These are phyloP conservation scores for Blastobotrys elegans DNA, from an alignment of 1,139 yeast genomes.

Conservation along the genomic window DNA sequence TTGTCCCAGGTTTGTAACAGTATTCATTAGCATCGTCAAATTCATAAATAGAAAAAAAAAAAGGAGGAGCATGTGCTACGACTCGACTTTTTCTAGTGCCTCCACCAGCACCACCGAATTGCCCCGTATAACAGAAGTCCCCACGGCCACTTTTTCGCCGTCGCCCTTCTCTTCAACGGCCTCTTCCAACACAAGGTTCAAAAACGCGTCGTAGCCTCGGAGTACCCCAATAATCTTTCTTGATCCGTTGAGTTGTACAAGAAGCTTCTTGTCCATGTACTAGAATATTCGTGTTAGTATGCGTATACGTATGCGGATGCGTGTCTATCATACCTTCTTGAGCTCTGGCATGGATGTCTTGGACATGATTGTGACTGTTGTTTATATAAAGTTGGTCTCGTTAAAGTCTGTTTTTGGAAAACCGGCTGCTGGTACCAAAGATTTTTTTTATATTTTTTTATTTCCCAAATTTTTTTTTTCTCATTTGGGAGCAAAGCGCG, in stretches of 20 bases:
- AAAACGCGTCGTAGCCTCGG: slow-evolving; percentile 74
- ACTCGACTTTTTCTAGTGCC: slow-evolving; percentile 25
- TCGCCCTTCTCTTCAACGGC: slow-evolving; percentile 57
- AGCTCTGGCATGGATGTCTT: slow-evolving; percentile 56
- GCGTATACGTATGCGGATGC: neutral
- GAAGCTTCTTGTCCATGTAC: slow-evolving; percentile 74
- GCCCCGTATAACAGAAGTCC: slow-evolving; percentile 45
- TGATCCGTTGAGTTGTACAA: slow-evolving; percentile 68
- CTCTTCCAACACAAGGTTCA: slow-evolving; percentile 69
- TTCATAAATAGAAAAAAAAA: neutral
- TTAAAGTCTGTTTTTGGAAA: slow-evolving; percentile 1
- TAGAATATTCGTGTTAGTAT: slow-evolving; percentile 28
- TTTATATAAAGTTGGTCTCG: slow-evolving; percentile 2
- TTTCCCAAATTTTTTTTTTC: neutral
- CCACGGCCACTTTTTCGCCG: slow-evolving; percentile 51
- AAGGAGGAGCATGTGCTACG: neutral
- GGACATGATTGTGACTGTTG: slow-evolving; percentile 2
- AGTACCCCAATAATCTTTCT: slow-evolving; percentile 68
- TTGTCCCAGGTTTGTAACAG: neutral
- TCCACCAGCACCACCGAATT: slow-evolving; percentile 42
- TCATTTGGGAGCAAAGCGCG: neutral
- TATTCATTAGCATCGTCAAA: neutral
- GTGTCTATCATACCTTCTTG: slow-evolving; percentile 39
- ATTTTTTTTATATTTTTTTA: neutral
- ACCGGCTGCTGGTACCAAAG: neutral